Base-by-base conservation (phyloP, 805 yeast species). In the Lipomyces sp. region DNA sequence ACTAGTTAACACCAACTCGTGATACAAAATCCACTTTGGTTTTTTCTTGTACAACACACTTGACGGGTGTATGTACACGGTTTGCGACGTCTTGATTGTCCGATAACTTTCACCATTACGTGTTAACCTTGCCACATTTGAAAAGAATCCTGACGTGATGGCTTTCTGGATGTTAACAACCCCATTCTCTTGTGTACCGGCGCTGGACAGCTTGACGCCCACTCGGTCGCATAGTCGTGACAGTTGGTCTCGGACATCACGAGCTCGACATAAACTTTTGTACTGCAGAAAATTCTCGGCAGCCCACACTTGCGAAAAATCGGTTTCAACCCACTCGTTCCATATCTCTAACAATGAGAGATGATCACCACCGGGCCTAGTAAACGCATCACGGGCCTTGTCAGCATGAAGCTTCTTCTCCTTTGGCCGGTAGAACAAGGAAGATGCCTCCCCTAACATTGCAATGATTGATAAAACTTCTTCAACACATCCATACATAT, bases 31-130 rank as follows among this genome's bases (percentile, higher is more conserved):
- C 78, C 90, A 91, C 66, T 90, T 94, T 11, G 94, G 90, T 48
- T 83, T 84, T 64, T 79, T 79, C 15, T 84, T 83, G 74, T 83
- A 86, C 24, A 94, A 76, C 3, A 92, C 79, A 67, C 96, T 89
- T 1, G 96, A 90, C 0, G 99, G 99, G 76, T 94, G 98, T 66
- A 94, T 83, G 65, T 84, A 86, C 15, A 93, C 97, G 0, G 88
- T 75, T 64, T 77, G 86, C 0, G 90, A 87, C 42, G 85, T 85
- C 69, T 89, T 93, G 42, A 87, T 77, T 0, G 91, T 82, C 7
- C 86, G 82, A 75, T 89, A 92, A 61, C 87, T 84, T 39, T 90
- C 91, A 2, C 93, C 97, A 70, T 80, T 78, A 61, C 82, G 81
- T 32, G 85, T 82, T 32, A 90, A 77, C 11, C 86, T 81, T 11